Conservation (phyloP, 768 basidiomycete genomes). For the Amanita thiersii region DNA sequence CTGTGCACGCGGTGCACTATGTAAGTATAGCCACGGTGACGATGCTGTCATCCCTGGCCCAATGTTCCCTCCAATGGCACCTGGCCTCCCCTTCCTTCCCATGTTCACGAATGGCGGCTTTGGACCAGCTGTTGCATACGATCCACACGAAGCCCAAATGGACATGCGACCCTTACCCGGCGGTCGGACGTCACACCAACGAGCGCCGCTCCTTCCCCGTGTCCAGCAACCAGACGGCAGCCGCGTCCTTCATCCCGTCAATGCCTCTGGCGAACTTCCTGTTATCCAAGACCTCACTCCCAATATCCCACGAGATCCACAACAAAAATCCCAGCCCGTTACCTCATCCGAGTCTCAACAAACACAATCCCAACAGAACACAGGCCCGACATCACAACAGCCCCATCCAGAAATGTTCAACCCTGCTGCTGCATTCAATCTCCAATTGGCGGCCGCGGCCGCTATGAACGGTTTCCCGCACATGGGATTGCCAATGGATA, state of each 20-base stretch:
- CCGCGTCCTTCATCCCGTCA: slow-evolving; percentile 26
- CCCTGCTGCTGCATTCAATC: slow-evolving; percentile 9
- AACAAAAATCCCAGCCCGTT: slow-evolving; percentile 17
- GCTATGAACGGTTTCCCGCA: slow-evolving; percentile 11
- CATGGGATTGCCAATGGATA: slow-evolving; percentile 14
- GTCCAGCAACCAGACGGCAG: slow-evolving; percentile 44
- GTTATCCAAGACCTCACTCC: slow-evolving; percentile 83
- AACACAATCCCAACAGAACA: not conserved
- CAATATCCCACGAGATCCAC: slow-evolving; percentile 25
- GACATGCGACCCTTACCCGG: slow-evolving; percentile 55
- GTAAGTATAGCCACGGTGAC: slow-evolving; percentile 90
- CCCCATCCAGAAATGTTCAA: slow-evolving; percentile 11
- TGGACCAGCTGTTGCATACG: slow-evolving; percentile 45
- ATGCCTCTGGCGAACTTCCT: slow-evolving; percentile 64
- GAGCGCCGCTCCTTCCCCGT: slow-evolving; percentile 51
- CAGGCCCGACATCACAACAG: not conserved
- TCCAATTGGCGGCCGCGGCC: slow-evolving; percentile 10
- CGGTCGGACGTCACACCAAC: slow-evolving; percentile 33
- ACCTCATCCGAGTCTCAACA: slow-evolving; percentile 17
- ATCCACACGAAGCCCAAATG: slow-evolving; percentile 74
- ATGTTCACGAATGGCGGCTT: slow-evolving; percentile 56
- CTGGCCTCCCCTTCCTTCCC: slow-evolving; percentile 58
- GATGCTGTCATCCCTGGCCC: slow-evolving; percentile 75
- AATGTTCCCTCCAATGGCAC: slow-evolving; percentile 45
- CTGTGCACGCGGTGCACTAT: slow-evolving; percentile 80